Evolutionary conservation across 2,329 filamentous ascomycete species (phyloP), one percentile per base, ranked within the genome.

Genomic region (Hypoxylon sp.): DNA sequence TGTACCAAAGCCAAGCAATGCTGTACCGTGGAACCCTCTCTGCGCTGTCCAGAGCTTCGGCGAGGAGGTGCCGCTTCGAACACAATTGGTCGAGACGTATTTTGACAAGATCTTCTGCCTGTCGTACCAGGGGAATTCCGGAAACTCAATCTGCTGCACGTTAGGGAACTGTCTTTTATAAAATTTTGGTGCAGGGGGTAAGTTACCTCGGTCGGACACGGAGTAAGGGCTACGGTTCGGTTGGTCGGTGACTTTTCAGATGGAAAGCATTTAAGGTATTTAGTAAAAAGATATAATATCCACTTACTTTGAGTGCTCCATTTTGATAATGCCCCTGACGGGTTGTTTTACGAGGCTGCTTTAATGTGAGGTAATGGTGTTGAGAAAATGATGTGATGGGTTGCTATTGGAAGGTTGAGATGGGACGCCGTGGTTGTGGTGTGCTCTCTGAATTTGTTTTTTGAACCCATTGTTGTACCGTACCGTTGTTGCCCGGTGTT

Each of bases 141-240:
- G 22, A 24, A 13, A 5, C 8, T 13, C 26, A 51, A 31, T 73
- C 73, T 51, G 26, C 14, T 51, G n/a, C 26, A 8, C 5, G 3
- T 51, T 51, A 51, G 47, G 4, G 14, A 6, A n/a, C 37, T 42
- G 37, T 3, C 37, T 9, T 19, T n/a, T 17, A 42, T 17, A 17
- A 42, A 17, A n/a, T 1, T 42, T n/a, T 3, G n/a, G 37, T n/a
- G 9, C 6, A 42, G 35, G 2, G 19, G 37, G 6, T 17, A 17
- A 42, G 8, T 42, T 42, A 42, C 37, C 37, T 42, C 37, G 37
- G 3, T 2, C 1, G 37, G 8, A 42, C 5, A 17, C 37, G n/a
- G 19, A 42, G n/a, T 42, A 42, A 5, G 19, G 6, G 37, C 37
- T 42, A 3, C 17, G 14, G 19, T 19, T 8, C 9, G 6, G 37